These are phyloP conservation scores for Xylariomycetidae sp. DNA, from an alignment of 2,329 filamentous ascomycete species.

Conservation along the genomic window DNA sequence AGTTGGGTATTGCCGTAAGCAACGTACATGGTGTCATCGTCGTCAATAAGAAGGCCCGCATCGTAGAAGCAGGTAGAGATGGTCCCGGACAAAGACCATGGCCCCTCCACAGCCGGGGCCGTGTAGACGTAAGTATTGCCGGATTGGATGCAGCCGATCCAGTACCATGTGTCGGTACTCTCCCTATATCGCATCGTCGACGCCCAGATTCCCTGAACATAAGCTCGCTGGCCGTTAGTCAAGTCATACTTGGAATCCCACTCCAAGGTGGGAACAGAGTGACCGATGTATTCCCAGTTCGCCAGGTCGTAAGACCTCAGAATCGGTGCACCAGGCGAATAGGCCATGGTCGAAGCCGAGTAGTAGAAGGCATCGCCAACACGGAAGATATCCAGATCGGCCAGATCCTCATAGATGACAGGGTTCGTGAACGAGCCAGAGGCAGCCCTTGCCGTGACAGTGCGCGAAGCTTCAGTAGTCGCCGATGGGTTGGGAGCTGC, in stretches of 20 bases:
- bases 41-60: constrained; percentile 48
- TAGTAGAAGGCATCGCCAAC: constrained; percentile 34
- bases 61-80: constrained; percentile 48
- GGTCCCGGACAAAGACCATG: constrained; percentile 35
- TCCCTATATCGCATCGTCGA: constrained; percentile 16
- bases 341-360: constrained; percentile 43
- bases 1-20: constrained; percentile 46
- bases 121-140: constrained; percentile 49
- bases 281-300: constrained; percentile 34
- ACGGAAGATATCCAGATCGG: constrained; percentile 44
- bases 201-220: constrained; percentile 20
- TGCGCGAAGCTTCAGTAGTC: neutral
- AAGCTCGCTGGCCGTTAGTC: constrained; percentile 8
- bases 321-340: constrained; percentile 43
- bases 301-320: constrained; percentile 43
- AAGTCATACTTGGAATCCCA: constrained; percentile 14
- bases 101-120: constrained; percentile 32
- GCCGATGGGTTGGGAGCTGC: neutral
- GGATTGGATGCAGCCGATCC: constrained; percentile 50
- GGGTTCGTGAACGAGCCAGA: constrained; percentile 36
- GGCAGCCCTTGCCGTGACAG: neutral
- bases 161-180: constrained; percentile 17
- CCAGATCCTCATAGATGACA: constrained; percentile 43
- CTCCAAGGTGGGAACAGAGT: constrained; percentile 26
- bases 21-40: constrained; percentile 53